Percentiles rank a stretch among this genome's conserved stretches.
phyloP scores from a whole-genome alignment of 2,329 filamentous ascomycete species.

The Ceratocystis papillata region DNA sequence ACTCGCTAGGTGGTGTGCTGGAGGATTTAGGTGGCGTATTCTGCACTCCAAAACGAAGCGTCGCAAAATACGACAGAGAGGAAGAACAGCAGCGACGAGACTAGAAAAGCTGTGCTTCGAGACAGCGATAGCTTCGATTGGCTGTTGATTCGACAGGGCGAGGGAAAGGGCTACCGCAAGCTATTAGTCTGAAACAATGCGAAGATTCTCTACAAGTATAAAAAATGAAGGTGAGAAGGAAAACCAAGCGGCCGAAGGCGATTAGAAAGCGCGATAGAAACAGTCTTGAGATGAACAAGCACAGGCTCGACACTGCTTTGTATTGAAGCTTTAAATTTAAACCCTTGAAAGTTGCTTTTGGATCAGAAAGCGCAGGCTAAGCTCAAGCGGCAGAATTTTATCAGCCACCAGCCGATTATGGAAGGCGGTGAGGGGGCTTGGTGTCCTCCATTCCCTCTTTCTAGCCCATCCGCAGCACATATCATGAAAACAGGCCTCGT shows the following conservation, averaged over 20 bases:
- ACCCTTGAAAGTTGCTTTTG: background rate
- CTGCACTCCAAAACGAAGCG: background rate
- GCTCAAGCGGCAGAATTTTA: conserved; percentile 7
- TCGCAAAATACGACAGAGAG: background rate
- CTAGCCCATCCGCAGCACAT: background rate
- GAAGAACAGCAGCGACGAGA: too few species aligned
- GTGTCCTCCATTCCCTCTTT: background rate
- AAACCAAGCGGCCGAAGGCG: background rate
- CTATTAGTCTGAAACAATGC: too few species aligned
- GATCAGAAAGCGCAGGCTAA: background rate
- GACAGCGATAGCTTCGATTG: too few species aligned
- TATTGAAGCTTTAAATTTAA: background rate
- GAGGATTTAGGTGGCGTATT: too few species aligned
- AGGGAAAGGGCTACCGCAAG: too few species aligned
- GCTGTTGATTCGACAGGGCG: too few species aligned
- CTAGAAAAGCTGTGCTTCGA: too few species aligned
- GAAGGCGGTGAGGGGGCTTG: conserved; percentile 12
- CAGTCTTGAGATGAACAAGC: background rate
- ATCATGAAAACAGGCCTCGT: background rate
- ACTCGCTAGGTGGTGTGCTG: too few species aligned
- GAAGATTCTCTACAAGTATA: too few species aligned
- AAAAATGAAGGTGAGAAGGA: too few species aligned
- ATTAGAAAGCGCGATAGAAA: background rate
- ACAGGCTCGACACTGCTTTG: background rate
- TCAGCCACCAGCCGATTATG: conserved; percentile 1